phyloP scores from a whole-genome alignment of 75 land plant genomes.

The Pinus taeda region DNA sequence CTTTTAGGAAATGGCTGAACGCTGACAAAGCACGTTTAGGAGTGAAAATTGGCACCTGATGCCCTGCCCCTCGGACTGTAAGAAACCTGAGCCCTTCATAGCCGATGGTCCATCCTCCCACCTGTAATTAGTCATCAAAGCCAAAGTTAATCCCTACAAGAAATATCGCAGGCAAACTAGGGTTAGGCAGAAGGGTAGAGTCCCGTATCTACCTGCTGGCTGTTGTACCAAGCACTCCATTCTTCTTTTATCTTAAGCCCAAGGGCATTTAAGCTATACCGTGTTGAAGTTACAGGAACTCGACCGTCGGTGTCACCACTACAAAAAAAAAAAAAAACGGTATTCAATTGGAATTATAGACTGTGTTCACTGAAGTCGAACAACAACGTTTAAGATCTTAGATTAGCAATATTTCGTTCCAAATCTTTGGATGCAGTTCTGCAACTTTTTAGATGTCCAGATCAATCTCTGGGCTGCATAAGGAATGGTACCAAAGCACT shows the following conservation, averaged over 20 bases:
- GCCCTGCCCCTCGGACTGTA: slow-evolving; percentile 82
- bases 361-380: too few relatives aligned
- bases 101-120: slow-evolving; percentile 66
- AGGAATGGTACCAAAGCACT: too few relatives aligned
- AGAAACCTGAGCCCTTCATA: slow-evolving; percentile 62
- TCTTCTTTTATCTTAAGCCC: slow-evolving; percentile 33
- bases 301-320: slow-evolving; percentile 70
- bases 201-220: slow-evolving; percentile 36
- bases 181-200: background rate
- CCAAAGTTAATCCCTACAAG: too few relatives aligned
- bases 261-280: slow-evolving; percentile 42
- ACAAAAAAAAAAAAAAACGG: slow-evolving; percentile 3
- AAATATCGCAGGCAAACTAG: background rate
- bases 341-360: too few relatives aligned
- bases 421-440: too few relatives aligned
- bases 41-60: slow-evolving; percentile 53
- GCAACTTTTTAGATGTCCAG: too few relatives aligned
- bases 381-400: too few relatives aligned
- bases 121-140: slow-evolving; percentile 1
- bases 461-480: too few relatives aligned
- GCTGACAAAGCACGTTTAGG: slow-evolving; percentile 26
- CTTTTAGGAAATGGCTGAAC: slow-evolving; percentile 13
- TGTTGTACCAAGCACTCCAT: slow-evolving; percentile 60
- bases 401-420: background rate
- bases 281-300: slow-evolving; percentile 63